phyloP scores from a whole-genome alignment of 306 rosid genomes.

The Crataegus laevigata region DNA sequence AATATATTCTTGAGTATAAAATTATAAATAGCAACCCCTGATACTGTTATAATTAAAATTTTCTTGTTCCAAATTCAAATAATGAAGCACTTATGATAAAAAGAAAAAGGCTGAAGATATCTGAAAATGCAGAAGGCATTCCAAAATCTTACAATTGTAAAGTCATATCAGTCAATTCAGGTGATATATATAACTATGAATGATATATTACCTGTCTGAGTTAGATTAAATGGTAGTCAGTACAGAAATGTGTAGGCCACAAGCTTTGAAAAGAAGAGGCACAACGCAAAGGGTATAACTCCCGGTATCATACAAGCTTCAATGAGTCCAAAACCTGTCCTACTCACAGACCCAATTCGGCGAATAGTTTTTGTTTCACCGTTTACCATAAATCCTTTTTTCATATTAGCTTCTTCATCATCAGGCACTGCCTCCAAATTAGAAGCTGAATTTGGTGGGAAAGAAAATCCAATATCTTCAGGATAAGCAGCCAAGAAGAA shows the following conservation, averaged over 20 bases:
- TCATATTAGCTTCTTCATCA: constrained; percentile 39
- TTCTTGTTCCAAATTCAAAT: neutral
- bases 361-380: neutral
- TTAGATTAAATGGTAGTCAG: constrained; percentile 78
- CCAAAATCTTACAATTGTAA: neutral
- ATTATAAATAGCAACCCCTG: neutral
- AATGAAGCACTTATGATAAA: neutral
- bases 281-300: constrained; percentile 65
- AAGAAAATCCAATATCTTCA: constrained; percentile 45
- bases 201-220: constrained; percentile 56
- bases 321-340: constrained; percentile 52
- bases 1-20: neutral
- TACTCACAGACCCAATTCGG: constrained; percentile 20
- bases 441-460: constrained; percentile 20
- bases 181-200: neutral
- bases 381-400: neutral
- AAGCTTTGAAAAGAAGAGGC: constrained; percentile 86
- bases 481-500: constrained; percentile 67
- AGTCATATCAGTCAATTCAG: neutral
- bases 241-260: constrained; percentile 77
- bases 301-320: constrained; percentile 74
- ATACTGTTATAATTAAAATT: neutral
- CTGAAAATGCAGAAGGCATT: neutral
- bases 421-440: neutral
- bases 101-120: neutral